These are phyloP conservation scores for Magnaporthiopsis rhizophila DNA, from an alignment of 2,329 filamentous ascomycete species.

Conservation along the genomic window DNA sequence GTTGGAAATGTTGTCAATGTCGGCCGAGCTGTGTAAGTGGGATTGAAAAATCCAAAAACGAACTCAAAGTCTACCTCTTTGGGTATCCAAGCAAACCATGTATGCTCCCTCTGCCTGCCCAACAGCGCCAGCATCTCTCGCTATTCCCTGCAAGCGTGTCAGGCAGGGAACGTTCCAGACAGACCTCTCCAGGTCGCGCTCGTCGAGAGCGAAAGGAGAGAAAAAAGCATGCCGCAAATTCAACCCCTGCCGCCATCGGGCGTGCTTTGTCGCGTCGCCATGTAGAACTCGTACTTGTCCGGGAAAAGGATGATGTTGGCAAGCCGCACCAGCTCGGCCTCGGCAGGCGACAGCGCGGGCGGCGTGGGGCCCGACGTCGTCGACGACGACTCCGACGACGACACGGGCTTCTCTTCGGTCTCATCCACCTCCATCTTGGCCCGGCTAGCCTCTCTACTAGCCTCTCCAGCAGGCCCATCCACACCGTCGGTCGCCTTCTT, in stretches of 20 bases:
- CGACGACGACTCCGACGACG: neutral
- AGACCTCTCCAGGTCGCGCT: too few species aligned
- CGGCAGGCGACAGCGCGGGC: conserved; percentile 23
- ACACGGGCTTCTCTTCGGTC: conserved; percentile 13
- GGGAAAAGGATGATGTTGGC: conserved; percentile 51
- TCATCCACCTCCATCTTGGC: conserved; percentile 19
- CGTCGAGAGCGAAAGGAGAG: too few species aligned
- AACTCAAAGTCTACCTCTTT: neutral
- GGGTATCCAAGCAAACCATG: neutral
- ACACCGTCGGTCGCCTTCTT: conserved; percentile 13
- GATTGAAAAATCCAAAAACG: neutral
- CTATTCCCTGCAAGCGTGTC: too few species aligned
- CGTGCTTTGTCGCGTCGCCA: conserved; percentile 26
- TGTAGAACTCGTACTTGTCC: conserved; percentile 41
- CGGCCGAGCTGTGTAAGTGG: too few species aligned
- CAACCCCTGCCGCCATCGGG: conserved; percentile 8
- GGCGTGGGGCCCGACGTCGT: neutral
- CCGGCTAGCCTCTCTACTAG: too few species aligned
- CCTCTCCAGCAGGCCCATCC: conserved; percentile 9
- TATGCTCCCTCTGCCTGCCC: neutral
- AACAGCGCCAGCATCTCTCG: too few species aligned
- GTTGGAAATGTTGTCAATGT: neutral
- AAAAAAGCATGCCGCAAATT: too few species aligned
- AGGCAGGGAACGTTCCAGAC: too few species aligned
- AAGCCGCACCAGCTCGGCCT: conserved; percentile 43